Base-by-base conservation (phyloP, 495 filamentous ascomycete genomes). In the Penicillium paradoxum region DNA sequence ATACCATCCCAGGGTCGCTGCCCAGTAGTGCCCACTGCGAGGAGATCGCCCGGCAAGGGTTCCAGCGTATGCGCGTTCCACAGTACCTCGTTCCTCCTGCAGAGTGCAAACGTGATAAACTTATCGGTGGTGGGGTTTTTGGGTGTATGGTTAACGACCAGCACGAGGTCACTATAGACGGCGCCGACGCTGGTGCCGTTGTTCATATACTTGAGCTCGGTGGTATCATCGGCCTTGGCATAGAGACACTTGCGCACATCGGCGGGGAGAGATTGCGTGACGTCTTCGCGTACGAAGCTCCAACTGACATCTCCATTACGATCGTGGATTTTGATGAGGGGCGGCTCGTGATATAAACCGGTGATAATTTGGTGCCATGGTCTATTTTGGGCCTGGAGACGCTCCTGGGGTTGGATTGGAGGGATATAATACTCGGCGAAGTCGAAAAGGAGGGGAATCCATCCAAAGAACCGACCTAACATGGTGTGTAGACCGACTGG, bases 41-140 rank as follows among this genome's bases (percentile, higher is more conserved):
- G 38, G 14, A 41, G 48, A 49, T 65, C 37, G 1, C 57, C 57
- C 0, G 64, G 64, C 10, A 67, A 42, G 1, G 56, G 49, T 29
- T 67, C 64, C 4, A 67, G 39, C 15, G 51, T 64, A 21, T 67
- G 64, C 3, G 64, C 56, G 42, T 67, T 67, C 55, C 55, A 57
- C 1, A 67, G 55, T 6, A 55, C 51, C 9, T 57, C 44, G 21
- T 60, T 64, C 17, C 61, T 52, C 49, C 60, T 13, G 18, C 39
- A 42, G 13, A 42, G 39, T 0, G 39, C 11, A 24, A 42, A 42
- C 0, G 39, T 42, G 4, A 24, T n/a, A 5, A 42, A 8, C 6
- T 42, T 42, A 8, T 42, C 39, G 0, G 39, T 42, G 0, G 21
- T 21, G 3, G 39, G 39, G 14, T 62, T 42, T 8, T 63, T 55